These are phyloP conservation scores for Royoungia palumana DNA, from an alignment of 768 basidiomycete genomes.

Conservation along the genomic window DNA sequence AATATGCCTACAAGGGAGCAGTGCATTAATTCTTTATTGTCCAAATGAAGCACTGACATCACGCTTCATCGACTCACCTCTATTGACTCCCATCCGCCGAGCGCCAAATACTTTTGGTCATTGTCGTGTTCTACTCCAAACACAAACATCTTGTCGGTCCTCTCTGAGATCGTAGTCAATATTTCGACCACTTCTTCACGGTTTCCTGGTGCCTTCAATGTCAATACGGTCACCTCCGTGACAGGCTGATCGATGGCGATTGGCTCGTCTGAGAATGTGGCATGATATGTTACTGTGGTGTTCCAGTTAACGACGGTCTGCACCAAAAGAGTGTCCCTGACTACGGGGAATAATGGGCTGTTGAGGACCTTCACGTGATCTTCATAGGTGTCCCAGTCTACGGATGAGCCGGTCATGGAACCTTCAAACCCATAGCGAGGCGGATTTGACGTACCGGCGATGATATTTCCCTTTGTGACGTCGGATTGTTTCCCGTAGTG, in stretches of 20 bases:
- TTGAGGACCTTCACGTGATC: slow-evolving; percentile 15
- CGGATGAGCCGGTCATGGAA: not conserved
- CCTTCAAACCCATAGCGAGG: too few species aligned
- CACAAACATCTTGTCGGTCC: slow-evolving; percentile 8
- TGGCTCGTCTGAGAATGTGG: slow-evolving; percentile 15
- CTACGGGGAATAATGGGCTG: slow-evolving; percentile 1
- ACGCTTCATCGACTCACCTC: slow-evolving; percentile 17
- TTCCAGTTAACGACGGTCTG: not conserved
- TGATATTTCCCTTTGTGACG: too few species aligned
- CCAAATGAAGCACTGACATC: not conserved
- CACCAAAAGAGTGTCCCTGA: not conserved
- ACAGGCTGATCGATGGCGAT: not conserved
- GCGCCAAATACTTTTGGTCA: slow-evolving; percentile 15
- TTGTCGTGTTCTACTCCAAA: slow-evolving; percentile 22
- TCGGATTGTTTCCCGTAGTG: too few species aligned
- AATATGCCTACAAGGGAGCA: slow-evolving; percentile 12
- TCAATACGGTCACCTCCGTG: slow-evolving; percentile 10
- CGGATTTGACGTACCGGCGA: not conserved
- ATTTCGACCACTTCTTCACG: slow-evolving; percentile 13
- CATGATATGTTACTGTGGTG: slow-evolving; percentile 16
- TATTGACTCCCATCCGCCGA: slow-evolving; percentile 22
- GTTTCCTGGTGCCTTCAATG: slow-evolving; percentile 22
- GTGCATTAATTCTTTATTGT: too few species aligned
- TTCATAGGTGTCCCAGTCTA: slow-evolving; percentile 29
- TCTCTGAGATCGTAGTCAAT: slow-evolving; percentile 13